phyloP scores from a whole-genome alignment of 2,329 filamentous ascomycete species.

The Coniochaeta ligniaria region DNA sequence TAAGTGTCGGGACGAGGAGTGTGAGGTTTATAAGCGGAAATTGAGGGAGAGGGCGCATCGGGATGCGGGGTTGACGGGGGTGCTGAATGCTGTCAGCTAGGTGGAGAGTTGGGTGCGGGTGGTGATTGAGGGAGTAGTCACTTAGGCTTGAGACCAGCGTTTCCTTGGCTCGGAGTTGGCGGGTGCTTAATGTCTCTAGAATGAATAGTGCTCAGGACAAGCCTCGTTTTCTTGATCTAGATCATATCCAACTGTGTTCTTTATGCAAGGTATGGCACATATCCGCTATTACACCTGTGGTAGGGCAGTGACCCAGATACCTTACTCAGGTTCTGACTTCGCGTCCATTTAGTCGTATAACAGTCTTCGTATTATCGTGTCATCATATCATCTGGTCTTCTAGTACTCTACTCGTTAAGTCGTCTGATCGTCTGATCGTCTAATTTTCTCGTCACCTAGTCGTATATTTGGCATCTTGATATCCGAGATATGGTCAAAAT shows the following conservation, averaged over 20 bases:
- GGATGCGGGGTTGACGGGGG: background rate
- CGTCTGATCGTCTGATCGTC: too few relatives aligned
- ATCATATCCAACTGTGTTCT: background rate
- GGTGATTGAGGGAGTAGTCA: background rate
- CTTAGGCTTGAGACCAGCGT: background rate
- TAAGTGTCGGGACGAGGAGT: background rate
- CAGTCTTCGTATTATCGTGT: too few relatives aligned
- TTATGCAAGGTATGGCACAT: background rate
- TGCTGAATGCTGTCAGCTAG: background rate
- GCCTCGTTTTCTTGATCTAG: background rate
- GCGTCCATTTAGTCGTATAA: too few relatives aligned
- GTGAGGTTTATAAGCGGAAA: background rate
- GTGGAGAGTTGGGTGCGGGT: background rate
- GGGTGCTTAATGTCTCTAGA: background rate
- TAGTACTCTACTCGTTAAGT: too few relatives aligned
- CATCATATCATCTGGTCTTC: too few relatives aligned
- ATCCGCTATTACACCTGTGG: too few relatives aligned
- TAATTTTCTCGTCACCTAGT: too few relatives aligned
- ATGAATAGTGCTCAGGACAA: background rate
- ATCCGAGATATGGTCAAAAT: too few relatives aligned
- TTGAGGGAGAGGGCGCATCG: background rate
- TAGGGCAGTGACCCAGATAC: too few relatives aligned
- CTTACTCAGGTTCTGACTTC: too few relatives aligned
- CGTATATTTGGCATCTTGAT: too few relatives aligned
- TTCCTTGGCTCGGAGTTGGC: background rate